Evolutionary conservation across 805 yeast species (phyloP), one percentile per base, ranked within the genome.

Genomic region (Pichia exigua): DNA sequence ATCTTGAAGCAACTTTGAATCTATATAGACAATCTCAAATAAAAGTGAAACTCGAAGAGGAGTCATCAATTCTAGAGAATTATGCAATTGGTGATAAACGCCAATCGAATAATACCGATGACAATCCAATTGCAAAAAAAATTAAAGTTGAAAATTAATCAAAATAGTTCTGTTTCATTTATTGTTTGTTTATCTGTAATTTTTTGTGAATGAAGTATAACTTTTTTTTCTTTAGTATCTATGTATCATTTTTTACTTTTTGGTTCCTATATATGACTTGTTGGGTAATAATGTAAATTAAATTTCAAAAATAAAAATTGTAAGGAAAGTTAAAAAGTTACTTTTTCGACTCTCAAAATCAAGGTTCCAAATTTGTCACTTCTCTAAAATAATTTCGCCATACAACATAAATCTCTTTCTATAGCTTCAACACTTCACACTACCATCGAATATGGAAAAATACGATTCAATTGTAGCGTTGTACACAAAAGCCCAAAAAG

Each of bases 111-210:
- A 35, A 18, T n/a, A 13, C 22, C 22, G 44, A 20, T 28, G 48
- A 22, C 10, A 30, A 41, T n/a, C 28, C 42, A 8, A 26, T 30
- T 26, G 44, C 28, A n/a, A 51, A 43, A 17, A 38, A 45, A 18
- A 47, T 51, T 11, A 51, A 51, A 27, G 42, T 51, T 15, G 54
- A 50, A 45, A 41, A 42, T 24, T 45, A 24, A 45, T 20, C 13
- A 35, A 11, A 17, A 9, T 17, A 32, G 15, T 18, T 21, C 6
- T 42, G 13, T 17, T 20, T 28, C 21, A 11, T 20, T 39, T 30
- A 4, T 24, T 24, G 26, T 24, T 24, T 5, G 7, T 24, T 24
- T 24, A 7, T 24, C 26, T 4, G 26, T 24, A 24, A 5, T 24
- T 24, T 4, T 24, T 24, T 24, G 4, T 24, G 4, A 24, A 24